Percentiles rank a stretch among this genome's conserved stretches.
Evolutionary conservation across 768 basidiomycete species (phyloP).

Genomic region (Tephrocybe sp.): DNA sequence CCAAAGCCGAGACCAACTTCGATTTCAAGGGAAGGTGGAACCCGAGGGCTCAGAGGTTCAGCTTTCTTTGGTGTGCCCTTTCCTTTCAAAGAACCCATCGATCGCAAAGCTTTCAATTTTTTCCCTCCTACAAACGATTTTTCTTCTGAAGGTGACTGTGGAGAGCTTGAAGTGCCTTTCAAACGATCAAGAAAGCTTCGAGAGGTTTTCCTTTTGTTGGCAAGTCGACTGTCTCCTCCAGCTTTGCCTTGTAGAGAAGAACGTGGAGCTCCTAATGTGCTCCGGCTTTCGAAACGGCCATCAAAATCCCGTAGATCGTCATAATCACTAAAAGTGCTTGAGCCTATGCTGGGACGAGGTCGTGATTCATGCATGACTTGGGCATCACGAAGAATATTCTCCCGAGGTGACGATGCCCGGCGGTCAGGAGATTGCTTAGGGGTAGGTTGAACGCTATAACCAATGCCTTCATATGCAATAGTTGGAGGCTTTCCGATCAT

Average conservation of each 20-base stretch:
- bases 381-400: slow-evolving; percentile 25
- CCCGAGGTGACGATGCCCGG: slow-evolving; percentile 25
- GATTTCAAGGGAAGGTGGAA: slow-evolving; percentile 51
- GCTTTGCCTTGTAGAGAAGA: slow-evolving; percentile 18
- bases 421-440: slow-evolving; percentile 19
- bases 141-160: slow-evolving; percentile 40
- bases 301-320: slow-evolving; percentile 87
- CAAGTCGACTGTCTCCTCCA: slow-evolving; percentile 33
- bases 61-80: slow-evolving; percentile 38
- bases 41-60: slow-evolving; percentile 45
- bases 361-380: slow-evolving; percentile 33
- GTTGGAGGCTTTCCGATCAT: slow-evolving; percentile 95
- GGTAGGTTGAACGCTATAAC: slow-evolving; percentile 53
- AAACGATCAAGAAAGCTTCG: slow-evolving; percentile 65
- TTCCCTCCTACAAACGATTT: slow-evolving; percentile 38
- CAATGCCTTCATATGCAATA: slow-evolving; percentile 81
- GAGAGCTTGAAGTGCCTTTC: slow-evolving; percentile 44
- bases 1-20: slow-evolving; percentile 57
- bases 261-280: slow-evolving; percentile 54
- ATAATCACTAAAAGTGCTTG: slow-evolving; percentile 79
- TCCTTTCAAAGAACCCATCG: slow-evolving; percentile 77
- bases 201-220: slow-evolving; percentile 56
- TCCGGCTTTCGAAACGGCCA: slow-evolving; percentile 79
- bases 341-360: slow-evolving; percentile 69
- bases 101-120: slow-evolving; percentile 70